Base-by-base conservation (phyloP, 345 rosid species). In the Carallia brachiata region DNA sequence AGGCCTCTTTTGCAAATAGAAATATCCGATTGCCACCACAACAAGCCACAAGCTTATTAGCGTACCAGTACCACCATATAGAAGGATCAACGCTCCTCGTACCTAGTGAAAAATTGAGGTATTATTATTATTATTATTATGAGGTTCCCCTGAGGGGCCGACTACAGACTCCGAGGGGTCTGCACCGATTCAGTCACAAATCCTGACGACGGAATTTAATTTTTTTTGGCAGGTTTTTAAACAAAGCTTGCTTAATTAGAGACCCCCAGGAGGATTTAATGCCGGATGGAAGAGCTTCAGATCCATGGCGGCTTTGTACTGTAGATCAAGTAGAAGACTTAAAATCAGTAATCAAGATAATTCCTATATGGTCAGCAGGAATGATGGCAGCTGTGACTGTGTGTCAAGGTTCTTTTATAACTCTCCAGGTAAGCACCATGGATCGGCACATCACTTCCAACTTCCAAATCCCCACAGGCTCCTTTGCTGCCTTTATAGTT, bases 241-340 rank as follows among this genome's bases (percentile, higher is more conserved):
- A 89, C 60, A 89, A 84, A 74, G 89, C 90, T 52, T 87, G 91
- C 48, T 75, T 66, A 17, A 71, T 69, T 32, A 75, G 63, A 60
- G 71, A 85, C 72, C 78, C 78, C 1, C 54, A 75, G 28, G 62
- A 76, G 68, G 87, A 84, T 58, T 61, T 81, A 52, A 69, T 69
- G 12, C 36, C 50, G 9, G 83, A 82, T 34, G 80, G 78, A 65
- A 68, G 39, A 6, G 73, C 85, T 44, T 32, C 61, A 27, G 70
- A 79, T 55, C 79, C 81, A 3, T 84, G 89, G 91, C 82, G 71
- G 56, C 82, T 84, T n/a, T 89, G 88, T 72, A 83, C 83, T 0
- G 68, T 79, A 2, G 82, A 87, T 63, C 89, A 85, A 83, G 91
- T 85, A 9, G 91, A 87, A 70, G 89, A 84, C 60, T 71, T 89